Conservation (phyloP, 73 alveolate genomes). For the Paramecium sexaurelia region DNA sequence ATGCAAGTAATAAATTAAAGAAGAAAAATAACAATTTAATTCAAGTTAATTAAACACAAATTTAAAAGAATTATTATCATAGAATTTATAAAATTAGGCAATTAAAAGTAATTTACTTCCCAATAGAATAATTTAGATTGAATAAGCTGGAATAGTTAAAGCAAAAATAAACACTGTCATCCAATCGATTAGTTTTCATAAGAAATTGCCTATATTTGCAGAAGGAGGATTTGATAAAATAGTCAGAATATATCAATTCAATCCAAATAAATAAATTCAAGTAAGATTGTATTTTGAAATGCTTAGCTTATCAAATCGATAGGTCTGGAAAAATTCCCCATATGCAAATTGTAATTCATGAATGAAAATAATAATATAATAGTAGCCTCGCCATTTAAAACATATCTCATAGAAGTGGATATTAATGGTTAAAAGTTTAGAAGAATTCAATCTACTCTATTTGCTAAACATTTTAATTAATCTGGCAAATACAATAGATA, state of each 20-base stretch:
- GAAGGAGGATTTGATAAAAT: constrained; percentile 45
- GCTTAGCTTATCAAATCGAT: background rate
- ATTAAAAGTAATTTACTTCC: background rate
- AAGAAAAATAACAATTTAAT: background rate
- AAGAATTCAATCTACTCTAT: background rate
- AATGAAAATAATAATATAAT: background rate
- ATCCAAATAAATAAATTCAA: constrained; percentile 30
- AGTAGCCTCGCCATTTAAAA: background rate
- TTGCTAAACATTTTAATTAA: background rate
- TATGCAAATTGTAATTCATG: constrained; percentile 16
- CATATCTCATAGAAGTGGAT: background rate
- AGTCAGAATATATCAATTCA: constrained; percentile 8
- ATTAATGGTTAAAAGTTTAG: background rate
- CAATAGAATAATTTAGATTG: constrained; percentile 44
- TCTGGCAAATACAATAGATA: constrained; percentile 51
- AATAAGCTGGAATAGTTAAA: constrained; percentile 46
- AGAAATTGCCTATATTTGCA: constrained; percentile 46
- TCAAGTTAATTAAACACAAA: background rate
- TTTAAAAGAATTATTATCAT: constrained; percentile 42
- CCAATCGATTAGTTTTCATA: constrained; percentile 13
- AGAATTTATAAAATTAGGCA: constrained; percentile 5
- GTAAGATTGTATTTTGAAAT: background rate
- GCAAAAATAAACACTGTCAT: background rate
- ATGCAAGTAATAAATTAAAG: background rate
- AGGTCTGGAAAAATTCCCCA: constrained; percentile 19